phyloP scores from a whole-genome alignment of 345 rosid species.

The Fremontodendron californicum region DNA sequence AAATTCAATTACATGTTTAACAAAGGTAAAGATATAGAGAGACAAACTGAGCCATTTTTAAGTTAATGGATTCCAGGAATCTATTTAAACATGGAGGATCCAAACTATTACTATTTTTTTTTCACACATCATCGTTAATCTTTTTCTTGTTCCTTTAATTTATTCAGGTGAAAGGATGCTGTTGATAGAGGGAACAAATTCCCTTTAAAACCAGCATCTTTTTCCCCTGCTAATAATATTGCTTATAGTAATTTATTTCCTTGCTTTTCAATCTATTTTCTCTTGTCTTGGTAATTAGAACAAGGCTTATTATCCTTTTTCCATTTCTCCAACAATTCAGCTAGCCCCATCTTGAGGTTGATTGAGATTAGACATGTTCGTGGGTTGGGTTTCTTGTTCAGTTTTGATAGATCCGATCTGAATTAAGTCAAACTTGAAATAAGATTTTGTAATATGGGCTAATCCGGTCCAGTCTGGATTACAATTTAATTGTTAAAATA shows the following conservation, averaged over 20 bases:
- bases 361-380: not conserved
- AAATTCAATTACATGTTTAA: slow-evolving; percentile 5
- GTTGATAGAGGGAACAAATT: slow-evolving; percentile 19
- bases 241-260: slow-evolving; percentile 26
- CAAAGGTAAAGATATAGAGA: not conserved
- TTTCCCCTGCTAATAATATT: slow-evolving; percentile 4
- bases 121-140: not conserved
- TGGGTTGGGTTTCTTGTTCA: not conserved
- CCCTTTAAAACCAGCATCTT: slow-evolving; percentile 18
- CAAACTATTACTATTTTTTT: not conserved
- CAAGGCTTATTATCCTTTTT: not conserved
- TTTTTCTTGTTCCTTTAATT: slow-evolving; percentile 23
- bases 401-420: too few species aligned
- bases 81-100: not conserved
- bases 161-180: slow-evolving; percentile 19
- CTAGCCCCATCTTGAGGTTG: not conserved
- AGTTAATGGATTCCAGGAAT: not conserved
- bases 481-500: too few species aligned
- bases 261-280: not conserved
- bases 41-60: slow-evolving; percentile 1
- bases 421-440: too few species aligned
- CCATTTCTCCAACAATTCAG: not conserved
- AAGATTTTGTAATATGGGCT: too few species aligned
- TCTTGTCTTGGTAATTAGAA: not conserved
- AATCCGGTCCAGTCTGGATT: too few species aligned